Conservation (phyloP, 495 filamentous ascomycete species). For the Aspergillus baeticus region DNA sequence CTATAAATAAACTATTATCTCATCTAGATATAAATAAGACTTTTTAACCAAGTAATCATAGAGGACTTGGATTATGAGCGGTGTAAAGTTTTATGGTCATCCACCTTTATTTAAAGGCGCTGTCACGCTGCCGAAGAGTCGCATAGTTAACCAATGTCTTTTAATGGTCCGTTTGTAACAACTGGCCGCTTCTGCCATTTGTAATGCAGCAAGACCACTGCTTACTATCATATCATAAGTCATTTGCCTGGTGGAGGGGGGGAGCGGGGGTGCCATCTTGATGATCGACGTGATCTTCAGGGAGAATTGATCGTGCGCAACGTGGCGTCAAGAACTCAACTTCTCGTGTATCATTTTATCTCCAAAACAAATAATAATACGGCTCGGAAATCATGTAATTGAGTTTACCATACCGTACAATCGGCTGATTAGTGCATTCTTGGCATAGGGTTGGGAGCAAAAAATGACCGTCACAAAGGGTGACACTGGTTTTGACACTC, state of each 20-base stretch:
- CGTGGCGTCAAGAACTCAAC: background rate
- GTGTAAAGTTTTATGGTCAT: too few species aligned
- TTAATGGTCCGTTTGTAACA: background rate
- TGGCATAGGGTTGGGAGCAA: too few species aligned
- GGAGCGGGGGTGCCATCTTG: background rate
- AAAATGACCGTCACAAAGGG: too few species aligned
- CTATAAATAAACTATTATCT: too few species aligned
- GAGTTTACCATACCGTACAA: background rate
- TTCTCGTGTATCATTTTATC: background rate
- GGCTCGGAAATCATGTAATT: background rate
- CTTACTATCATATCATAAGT: background rate
- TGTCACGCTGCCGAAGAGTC: conserved; percentile 2
- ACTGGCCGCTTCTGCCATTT: background rate
- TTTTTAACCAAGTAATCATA: too few species aligned
- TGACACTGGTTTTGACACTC: too few species aligned
- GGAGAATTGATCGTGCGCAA: background rate
- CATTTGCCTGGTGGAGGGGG: background rate
- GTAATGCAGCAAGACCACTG: background rate
- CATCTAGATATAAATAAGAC: too few species aligned
- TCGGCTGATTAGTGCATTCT: background rate
- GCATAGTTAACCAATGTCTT: conserved; percentile 21
- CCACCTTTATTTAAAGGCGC: too few species aligned
- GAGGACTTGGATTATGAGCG: too few species aligned
- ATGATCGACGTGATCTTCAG: background rate
- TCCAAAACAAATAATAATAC: background rate